Base-by-base conservation (phyloP, 2,329 filamentous ascomycete species). In the Xylariales sp. region DNA sequence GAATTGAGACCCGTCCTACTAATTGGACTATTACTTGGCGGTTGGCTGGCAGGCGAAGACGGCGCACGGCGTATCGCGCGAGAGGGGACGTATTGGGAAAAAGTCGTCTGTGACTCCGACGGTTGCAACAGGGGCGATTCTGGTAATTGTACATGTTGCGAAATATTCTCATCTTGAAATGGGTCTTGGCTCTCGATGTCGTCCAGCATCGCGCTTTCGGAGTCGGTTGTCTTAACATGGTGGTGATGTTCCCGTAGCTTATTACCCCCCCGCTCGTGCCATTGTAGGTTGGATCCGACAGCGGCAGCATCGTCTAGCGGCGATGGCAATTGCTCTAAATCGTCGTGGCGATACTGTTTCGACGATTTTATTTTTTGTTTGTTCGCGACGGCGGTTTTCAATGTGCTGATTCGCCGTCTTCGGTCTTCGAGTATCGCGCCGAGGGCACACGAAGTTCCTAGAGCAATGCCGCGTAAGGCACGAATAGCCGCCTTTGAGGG, bases 391-490 rank as follows among this genome's bases (percentile, higher is more conserved):
- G 85, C 83, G 23, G 83, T 79, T 52, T 81, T 80, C 41, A 85
- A 82, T 52, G 85, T 80, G 62, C 84, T 83, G 68, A 88, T 84
- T 32, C 85, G 83, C 65, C 85, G 84, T 67, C 86, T 82, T 55
- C 85, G 85, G 76, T 89, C 86, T 76, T 89, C 86, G 65, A 86
- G 81, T 63, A 89, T 79, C 32, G 86, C 75, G 57, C 84, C 82
- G 63, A 88, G 81, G 49, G 86, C 87, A 74, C 85, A 88, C 8
- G 86, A 87, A 1, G 86, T 88, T 58, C 86, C 86, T 16, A 89
- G 77, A 63, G 86, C 82, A 66, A 88, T 81, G 69, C 85, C 83
- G 68, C 85, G 85, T 43, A 89, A 83, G 66, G 85, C 83, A 76
- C 85, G 83, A 70, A 88, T 81, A 66, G 84, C 85, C 67, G 84